Percentiles rank a stretch among this genome's conserved stretches.
phyloP scores from a whole-genome alignment of 495 filamentous ascomycete species.

The Apiosordaria backusii region DNA sequence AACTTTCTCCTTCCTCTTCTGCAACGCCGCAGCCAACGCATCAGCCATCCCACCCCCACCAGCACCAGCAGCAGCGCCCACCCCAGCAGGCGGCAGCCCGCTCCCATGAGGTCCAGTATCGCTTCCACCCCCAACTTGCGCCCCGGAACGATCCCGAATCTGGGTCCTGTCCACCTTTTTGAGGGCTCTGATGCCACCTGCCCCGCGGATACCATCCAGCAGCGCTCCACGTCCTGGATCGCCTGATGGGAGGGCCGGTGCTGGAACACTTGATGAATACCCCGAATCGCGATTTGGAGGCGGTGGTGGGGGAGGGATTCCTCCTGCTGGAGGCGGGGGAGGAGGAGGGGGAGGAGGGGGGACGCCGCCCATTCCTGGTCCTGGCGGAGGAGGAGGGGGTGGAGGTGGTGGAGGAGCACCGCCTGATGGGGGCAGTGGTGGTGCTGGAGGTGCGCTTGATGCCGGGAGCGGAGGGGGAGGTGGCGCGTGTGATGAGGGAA shows the following conservation, averaged over 20 bases:
- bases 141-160: conserved; percentile 77
- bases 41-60: conserved; percentile 67
- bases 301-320: conserved; percentile 59
- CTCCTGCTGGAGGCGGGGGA: conserved; percentile 49
- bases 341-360: conserved; percentile 53
- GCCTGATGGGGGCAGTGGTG: conserved; percentile 37
- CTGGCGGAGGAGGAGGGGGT: conserved; percentile 36
- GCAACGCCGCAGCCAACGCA: conserved; percentile 72
- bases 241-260: conserved; percentile 51
- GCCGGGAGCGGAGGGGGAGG: conserved; percentile 34
- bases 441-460: conserved; percentile 34
- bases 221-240: conserved; percentile 58
- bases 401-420: conserved; percentile 38
- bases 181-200: conserved; percentile 67
- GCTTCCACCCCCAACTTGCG: conserved; percentile 52
- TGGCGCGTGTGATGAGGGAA: conserved; percentile 33
- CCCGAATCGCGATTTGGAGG: conserved; percentile 64
- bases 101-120: conserved; percentile 56
- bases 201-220: conserved; percentile 75
- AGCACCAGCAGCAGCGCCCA: conserved; percentile 46
- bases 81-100: conserved; percentile 48
- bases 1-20: conserved; percentile 83
- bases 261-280: conserved; percentile 53
- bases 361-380: conserved; percentile 30
- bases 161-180: conserved; percentile 76